Conservation (phyloP, 768 basidiomycete species). For the Chalciporus pseudorubinellus region DNA sequence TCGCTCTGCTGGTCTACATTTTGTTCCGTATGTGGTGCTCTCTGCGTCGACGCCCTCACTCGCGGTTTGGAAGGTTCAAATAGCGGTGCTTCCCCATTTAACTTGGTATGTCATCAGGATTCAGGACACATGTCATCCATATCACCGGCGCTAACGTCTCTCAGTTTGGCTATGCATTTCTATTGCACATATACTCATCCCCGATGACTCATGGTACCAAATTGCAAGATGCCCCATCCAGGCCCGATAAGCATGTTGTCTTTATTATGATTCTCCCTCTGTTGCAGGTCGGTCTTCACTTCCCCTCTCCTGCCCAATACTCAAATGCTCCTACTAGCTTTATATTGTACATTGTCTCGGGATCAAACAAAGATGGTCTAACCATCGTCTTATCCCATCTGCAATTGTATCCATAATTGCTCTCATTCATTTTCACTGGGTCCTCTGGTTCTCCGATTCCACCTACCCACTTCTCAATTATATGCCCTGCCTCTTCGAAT, state of each 20-base stretch:
- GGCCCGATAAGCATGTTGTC: constrained; percentile 73
- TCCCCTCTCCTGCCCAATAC: neutral
- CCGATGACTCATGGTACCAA: constrained; percentile 53
- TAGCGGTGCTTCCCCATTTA: constrained; percentile 61
- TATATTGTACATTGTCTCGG: constrained; percentile 64
- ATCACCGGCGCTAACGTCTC: constrained; percentile 5
- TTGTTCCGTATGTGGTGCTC: constrained; percentile 59
- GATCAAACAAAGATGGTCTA: constrained; percentile 58
- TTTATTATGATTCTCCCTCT: constrained; percentile 72
- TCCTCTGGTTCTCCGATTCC: constrained; percentile 46
- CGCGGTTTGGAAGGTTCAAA: constrained; percentile 65
- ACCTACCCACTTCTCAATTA: constrained; percentile 73
- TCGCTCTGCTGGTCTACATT: constrained; percentile 76
- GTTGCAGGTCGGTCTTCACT: constrained; percentile 51
- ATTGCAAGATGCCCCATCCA: constrained; percentile 45
- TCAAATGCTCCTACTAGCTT: constrained; percentile 38
- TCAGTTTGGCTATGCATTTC: constrained; percentile 75
- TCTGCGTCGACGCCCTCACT: constrained; percentile 64
- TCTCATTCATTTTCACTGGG: constrained; percentile 65
- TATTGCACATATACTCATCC: constrained; percentile 71
- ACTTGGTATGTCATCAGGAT: constrained; percentile 51
- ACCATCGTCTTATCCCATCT: constrained; percentile 71
- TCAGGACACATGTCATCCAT: constrained; percentile 1
- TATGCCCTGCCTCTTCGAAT: constrained; percentile 71
- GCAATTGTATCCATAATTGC: constrained; percentile 56